Conservation (phyloP, 495 filamentous ascomycete species). For the Acidiella bohemica region DNA sequence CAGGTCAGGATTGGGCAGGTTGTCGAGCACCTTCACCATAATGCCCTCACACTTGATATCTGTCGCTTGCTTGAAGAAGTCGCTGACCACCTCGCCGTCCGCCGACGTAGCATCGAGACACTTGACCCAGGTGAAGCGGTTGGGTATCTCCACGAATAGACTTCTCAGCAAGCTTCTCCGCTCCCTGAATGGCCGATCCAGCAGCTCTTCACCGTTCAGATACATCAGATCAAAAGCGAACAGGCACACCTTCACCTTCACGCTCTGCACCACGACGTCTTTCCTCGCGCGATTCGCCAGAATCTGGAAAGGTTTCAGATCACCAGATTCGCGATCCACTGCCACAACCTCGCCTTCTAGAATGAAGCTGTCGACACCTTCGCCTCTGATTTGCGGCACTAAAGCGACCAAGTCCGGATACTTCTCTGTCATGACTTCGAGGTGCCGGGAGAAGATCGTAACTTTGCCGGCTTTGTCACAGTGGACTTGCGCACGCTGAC, state of each 20-base stretch:
- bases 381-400: constrained; percentile 72
- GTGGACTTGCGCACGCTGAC: constrained; percentile 89
- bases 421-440: constrained; percentile 94
- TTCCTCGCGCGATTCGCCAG: constrained; percentile 81
- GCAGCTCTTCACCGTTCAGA: constrained; percentile 73
- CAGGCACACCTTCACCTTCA: constrained; percentile 81
- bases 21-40: constrained; percentile 96
- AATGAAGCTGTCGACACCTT: constrained; percentile 79
- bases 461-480: constrained; percentile 67
- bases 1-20: constrained; percentile 40
- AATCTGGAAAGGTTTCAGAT: constrained; percentile 66
- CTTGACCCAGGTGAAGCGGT: constrained; percentile 85
- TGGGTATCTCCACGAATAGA: constrained; percentile 68
- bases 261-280: constrained; percentile 67
- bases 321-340: constrained; percentile 57
- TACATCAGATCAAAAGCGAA: constrained; percentile 97
- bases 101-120: constrained; percentile 72
- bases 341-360: constrained; percentile 94
- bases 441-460: constrained; percentile 83
- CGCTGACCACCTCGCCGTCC: constrained; percentile 65
- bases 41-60: constrained; percentile 91
- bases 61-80: constrained; percentile 80
- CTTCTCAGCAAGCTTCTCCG: constrained; percentile 72
- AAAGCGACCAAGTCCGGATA: constrained; percentile 88
- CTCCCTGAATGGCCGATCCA: constrained; percentile 72